Evolutionary conservation across 306 rosid species (phyloP).

Genomic region (Inga laurina): DNA sequence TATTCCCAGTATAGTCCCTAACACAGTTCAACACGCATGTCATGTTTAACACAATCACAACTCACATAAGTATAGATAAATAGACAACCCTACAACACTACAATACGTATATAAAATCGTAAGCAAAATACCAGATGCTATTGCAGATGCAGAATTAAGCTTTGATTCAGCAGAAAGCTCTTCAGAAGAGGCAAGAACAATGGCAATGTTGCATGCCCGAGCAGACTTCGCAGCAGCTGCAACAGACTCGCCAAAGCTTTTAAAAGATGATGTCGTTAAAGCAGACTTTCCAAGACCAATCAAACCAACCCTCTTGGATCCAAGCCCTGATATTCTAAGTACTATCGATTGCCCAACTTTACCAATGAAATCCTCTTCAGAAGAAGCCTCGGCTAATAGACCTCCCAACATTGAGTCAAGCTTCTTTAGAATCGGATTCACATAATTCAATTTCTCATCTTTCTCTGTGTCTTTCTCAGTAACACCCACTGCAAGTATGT

Average conservation of each 20-base stretch:
- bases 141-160: conserved; percentile 70
- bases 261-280: conserved; percentile 53
- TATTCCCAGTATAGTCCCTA: conserved; percentile 80
- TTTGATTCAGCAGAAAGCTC: conserved; percentile 65
- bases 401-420: conserved; percentile 87
- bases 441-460: conserved; percentile 66
- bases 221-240: conserved; percentile 82
- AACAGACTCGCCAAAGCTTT: conserved; percentile 83
- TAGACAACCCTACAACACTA: conserved; percentile 12
- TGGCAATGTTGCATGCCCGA: conserved; percentile 70
- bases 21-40: conserved; percentile 34
- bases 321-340: conserved; percentile 78
- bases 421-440: conserved; percentile 73
- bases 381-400: conserved; percentile 78
- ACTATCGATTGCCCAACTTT: conserved; percentile 81
- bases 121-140: conserved; percentile 70
- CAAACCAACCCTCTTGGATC: conserved; percentile 82
- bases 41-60: conserved; percentile 28
- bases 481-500: conserved; percentile 87
- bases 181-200: conserved; percentile 79
- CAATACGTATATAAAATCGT: neutral
- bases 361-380: conserved; percentile 93
- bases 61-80: neutral
- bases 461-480: conserved; percentile 76
- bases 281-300: conserved; percentile 88